A percentile compares a stretch with the other conserved stretches of the same genome.
phyloP scores from a whole-genome alignment of 108 stramenopile species.

The Mediolabrus comicus region DNA sequence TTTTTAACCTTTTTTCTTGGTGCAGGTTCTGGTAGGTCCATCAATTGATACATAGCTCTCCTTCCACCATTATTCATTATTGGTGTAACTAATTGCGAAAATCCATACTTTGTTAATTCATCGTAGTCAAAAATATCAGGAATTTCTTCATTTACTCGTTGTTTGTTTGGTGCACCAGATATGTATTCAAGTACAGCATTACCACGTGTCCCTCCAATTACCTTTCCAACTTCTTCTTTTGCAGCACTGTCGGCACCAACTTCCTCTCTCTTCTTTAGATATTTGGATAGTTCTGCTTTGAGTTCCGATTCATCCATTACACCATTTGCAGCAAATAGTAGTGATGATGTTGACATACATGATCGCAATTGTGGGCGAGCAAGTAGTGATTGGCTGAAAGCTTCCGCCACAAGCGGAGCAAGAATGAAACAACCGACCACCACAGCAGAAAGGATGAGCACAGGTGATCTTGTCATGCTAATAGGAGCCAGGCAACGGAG shows the following conservation, averaged over 20 bases:
- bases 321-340: neutral
- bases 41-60: conserved; percentile 67
- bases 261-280: conserved; percentile 67
- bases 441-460: neutral
- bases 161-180: conserved; percentile 73
- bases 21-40: conserved; percentile 60
- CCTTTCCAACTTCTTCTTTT: conserved; percentile 62
- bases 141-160: conserved; percentile 52
- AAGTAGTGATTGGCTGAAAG: neutral
- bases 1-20: conserved; percentile 34
- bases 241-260: conserved; percentile 63
- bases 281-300: conserved; percentile 66
- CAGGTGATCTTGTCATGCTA: too few relatives aligned
- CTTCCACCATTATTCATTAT: conserved; percentile 82
- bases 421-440: neutral
- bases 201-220: conserved; percentile 78
- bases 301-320: conserved; percentile 39
- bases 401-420: neutral
- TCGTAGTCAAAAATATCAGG: conserved; percentile 81
- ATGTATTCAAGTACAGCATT: conserved; percentile 75
- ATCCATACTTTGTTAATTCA: conserved; percentile 73
- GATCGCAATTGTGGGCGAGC: neutral
- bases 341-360: neutral
- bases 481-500: too few relatives aligned
- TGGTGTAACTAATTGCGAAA: conserved; percentile 58